A percentile compares a stretch with the other conserved stretches of the same genome.
phyloP scores from a whole-genome alignment of 805 yeast species.

The Barnettozyma californica region DNA sequence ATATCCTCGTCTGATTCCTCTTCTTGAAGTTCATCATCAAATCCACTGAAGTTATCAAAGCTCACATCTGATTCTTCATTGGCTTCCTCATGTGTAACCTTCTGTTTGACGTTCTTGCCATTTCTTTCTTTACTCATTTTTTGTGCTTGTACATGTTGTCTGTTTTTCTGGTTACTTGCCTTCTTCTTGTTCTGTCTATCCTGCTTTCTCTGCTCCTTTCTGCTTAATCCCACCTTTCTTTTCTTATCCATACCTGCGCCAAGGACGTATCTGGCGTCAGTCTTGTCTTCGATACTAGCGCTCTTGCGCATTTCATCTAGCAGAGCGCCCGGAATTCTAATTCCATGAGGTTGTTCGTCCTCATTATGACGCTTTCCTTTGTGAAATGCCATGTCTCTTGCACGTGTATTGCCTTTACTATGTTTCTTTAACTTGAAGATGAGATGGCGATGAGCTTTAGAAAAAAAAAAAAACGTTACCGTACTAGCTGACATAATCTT shows the following conservation, averaged over 20 bases:
- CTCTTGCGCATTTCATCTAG: conserved; percentile 45
- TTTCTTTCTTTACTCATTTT: background rate
- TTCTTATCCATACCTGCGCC: conserved; percentile 31
- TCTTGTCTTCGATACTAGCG: conserved; percentile 27
- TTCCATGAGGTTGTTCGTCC: conserved; percentile 33
- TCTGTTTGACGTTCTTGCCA: conserved; percentile 6
- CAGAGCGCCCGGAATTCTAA: conserved; percentile 49
- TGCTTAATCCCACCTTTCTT: conserved; percentile 26
- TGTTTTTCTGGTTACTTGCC: background rate
- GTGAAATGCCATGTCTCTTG: background rate
- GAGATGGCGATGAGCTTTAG: conserved; percentile 2
- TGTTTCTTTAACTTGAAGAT: too few species aligned
- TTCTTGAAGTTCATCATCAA: conserved; percentile 15
- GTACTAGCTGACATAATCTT: background rate
- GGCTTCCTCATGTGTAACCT: background rate
- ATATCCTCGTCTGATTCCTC: conserved; percentile 9
- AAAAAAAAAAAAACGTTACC: background rate
- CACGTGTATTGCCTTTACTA: too few species aligned
- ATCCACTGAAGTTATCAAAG: conserved; percentile 22
- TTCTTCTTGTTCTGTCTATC: conserved; percentile 24
- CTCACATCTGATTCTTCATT: conserved; percentile 22
- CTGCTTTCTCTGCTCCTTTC: conserved; percentile 40
- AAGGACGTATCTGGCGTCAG: conserved; percentile 32
- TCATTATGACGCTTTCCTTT: conserved; percentile 11
- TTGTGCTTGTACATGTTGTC: conserved; percentile 4